Percentiles rank a stretch among this genome's conserved stretches.
Conservation (phyloP, 306 rosid genomes). For the Castanea mollissima region DNA sequence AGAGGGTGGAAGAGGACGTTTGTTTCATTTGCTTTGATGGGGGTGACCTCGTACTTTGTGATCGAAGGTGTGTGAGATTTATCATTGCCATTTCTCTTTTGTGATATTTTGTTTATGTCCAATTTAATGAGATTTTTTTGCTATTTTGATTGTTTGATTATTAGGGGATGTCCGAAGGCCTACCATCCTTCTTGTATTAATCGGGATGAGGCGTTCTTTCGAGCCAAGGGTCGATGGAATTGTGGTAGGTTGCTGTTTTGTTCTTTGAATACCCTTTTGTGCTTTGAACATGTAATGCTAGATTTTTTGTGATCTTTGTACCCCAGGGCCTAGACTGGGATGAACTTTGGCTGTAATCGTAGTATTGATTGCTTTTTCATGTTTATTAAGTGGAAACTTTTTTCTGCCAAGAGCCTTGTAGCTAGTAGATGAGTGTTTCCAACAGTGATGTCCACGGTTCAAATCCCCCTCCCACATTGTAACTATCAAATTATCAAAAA, state of each 20-base stretch:
- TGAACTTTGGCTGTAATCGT: not conserved
- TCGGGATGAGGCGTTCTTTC: slow-evolving; percentile 94
- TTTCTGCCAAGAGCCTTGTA: not conserved
- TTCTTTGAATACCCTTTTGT: not conserved
- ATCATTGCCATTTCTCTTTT: not conserved
- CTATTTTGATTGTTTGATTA: slow-evolving; percentile 18
- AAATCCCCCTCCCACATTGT: too few relatives aligned
- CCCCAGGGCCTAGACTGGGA: not conserved
- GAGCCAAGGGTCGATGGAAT: slow-evolving; percentile 95
- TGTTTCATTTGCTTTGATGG: slow-evolving; percentile 99
- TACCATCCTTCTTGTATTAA: slow-evolving; percentile 94
- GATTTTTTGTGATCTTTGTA: not conserved
- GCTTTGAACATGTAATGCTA: not conserved
- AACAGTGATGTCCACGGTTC: too few relatives aligned
- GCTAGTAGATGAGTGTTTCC: too few relatives aligned
- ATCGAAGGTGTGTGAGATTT: slow-evolving; percentile 64
- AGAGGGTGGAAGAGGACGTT: slow-evolving; percentile 91
- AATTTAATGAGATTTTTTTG: slow-evolving; percentile 1
- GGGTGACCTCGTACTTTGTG: slow-evolving; percentile 96
- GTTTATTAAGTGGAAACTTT: not conserved
- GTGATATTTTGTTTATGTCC: slow-evolving; percentile 1
- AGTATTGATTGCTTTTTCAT: too few relatives aligned
- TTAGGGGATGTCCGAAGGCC: slow-evolving; percentile 98
- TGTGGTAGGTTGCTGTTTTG: slow-evolving; percentile 60
- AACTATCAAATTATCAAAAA: not conserved